Conservation (phyloP, 805 yeast genomes). For the Cyberlindnera subsufficiens region DNA sequence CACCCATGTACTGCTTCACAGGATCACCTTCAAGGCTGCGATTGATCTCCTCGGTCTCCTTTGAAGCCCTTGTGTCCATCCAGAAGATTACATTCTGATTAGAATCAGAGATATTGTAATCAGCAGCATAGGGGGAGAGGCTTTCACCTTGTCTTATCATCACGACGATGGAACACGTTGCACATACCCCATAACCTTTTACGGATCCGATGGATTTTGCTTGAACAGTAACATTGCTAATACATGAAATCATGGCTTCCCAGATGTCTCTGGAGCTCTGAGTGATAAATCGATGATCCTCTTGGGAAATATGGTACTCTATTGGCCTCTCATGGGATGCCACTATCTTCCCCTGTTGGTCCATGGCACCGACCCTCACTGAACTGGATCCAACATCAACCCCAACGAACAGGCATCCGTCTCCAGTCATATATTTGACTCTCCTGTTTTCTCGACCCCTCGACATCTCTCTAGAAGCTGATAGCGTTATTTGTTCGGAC, state of each 20-base stretch:
- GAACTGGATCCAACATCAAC: conserved; percentile 49
- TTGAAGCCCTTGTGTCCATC: conserved; percentile 48
- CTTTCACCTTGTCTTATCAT: conserved; percentile 17
- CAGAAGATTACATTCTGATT: conserved; percentile 44
- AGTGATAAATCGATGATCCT: conserved; percentile 25
- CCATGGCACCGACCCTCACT: conserved; percentile 34
- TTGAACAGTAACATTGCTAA: conserved; percentile 6
- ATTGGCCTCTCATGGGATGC: conserved; percentile 15
- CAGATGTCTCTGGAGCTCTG: conserved; percentile 38
- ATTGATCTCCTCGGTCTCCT: conserved; percentile 27
- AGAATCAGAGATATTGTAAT: conserved; percentile 17
- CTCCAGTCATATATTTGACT: background rate
- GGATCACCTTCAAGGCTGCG: conserved; percentile 9
- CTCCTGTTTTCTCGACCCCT: too few relatives aligned
- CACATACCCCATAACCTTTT: conserved; percentile 36
- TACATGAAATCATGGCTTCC: conserved; percentile 24
- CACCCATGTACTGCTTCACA: conserved; percentile 31
- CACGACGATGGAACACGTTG: conserved; percentile 58
- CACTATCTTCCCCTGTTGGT: conserved; percentile 15
- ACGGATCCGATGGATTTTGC: conserved; percentile 1
- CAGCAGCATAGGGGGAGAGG: conserved; percentile 29
- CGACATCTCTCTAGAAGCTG: too few relatives aligned
- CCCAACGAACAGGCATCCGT: conserved; percentile 24
- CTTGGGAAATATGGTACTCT: conserved; percentile 17
- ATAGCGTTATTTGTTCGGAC: too few relatives aligned